Base-by-base conservation (phyloP, 345 rosid genomes). In the Hypericum androsaemum region DNA sequence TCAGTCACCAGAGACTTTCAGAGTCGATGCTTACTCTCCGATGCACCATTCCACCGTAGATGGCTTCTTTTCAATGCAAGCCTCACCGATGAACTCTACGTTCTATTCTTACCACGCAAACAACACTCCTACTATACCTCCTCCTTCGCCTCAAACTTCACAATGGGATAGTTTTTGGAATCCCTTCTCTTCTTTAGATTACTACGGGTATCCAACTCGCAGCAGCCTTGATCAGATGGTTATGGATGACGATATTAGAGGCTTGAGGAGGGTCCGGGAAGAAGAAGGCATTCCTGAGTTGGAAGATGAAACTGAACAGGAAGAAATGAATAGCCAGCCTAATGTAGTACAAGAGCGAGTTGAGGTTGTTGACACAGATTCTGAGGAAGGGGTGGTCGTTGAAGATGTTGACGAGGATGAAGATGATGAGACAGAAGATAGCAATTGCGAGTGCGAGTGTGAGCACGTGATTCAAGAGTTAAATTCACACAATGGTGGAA, bases 141-240 rank as follows among this genome's bases (percentile, higher is more conserved):
- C 94, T 41, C 79, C 85, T 54, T 83, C 97, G 0, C 98, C 98
- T 6, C 98, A 81, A 70, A 73, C 77, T 54, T 85, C 97, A 0
- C 89, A 80, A 62, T 92, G 98, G 98, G 95, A 92, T 61, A 77
- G 75, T 68, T 92, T 92, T 64, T 92, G 98, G 98, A 85, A 92
- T 64, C 96, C 97, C 5, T 92, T 92, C 57, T 88, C 98, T 2
- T 87, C 96, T 0, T 54, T 88, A 55, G 98, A 92, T 64, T 66
- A 81, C 64, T 85, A 88, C 43, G 88, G 86, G 5, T 88, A 88
- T 65, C 75, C 80, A 39, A 60, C 64, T 55, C 68, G 69, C 37
- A 74, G 68, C 42, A 81, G 77, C 64, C 65, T 81, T 42, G 88
- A 88, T 73, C 81, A 76, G 42, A 56, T 68, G 60, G 74, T 65